A percentile compares a stretch with the other conserved stretches of the same genome.
phyloP scores from a whole-genome alignment of 2,329 filamentous ascomycete species.

The Paecilomyces formosus region DNA sequence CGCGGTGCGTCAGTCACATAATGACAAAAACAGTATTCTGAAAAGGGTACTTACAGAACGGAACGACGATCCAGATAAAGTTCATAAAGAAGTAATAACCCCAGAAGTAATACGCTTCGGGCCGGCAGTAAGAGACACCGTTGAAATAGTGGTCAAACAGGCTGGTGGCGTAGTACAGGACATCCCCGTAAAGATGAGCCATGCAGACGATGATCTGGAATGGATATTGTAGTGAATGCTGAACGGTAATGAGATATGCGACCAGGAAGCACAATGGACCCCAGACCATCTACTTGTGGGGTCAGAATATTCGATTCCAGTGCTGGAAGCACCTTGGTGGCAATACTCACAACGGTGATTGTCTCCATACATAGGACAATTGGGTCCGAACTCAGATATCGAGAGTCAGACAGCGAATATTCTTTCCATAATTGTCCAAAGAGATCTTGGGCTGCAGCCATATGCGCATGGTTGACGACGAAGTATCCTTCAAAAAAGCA shows the following conservation, averaged over 20 bases:
- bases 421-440: conserved; percentile 91
- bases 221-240: conserved; percentile 51
- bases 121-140: conserved; percentile 50
- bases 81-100: conserved; percentile 61
- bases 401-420: conserved; percentile 77
- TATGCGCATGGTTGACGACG: conserved; percentile 57
- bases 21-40: neutral
- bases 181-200: conserved; percentile 58
- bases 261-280: conserved; percentile 54
- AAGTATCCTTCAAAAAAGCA: conserved; percentile 84
- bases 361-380: conserved; percentile 85
- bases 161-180: conserved; percentile 58
- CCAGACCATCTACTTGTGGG: conserved; percentile 44
- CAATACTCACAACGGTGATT: conserved; percentile 61
- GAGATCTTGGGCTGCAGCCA: conserved; percentile 62
- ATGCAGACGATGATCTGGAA: conserved; percentile 55
- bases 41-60: conserved; percentile 39
- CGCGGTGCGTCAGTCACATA: neutral
- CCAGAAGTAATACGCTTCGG: conserved; percentile 59
- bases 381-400: conserved; percentile 72
- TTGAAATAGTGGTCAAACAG: conserved; percentile 53
- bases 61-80: conserved; percentile 58
- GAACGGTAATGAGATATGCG: conserved; percentile 46
- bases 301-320: neutral
- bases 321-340: neutral